Percentiles rank a stretch among this genome's conserved stretches.
Conservation (phyloP, 2,329 filamentous ascomycete genomes). For the Fusarium sp. region DNA sequence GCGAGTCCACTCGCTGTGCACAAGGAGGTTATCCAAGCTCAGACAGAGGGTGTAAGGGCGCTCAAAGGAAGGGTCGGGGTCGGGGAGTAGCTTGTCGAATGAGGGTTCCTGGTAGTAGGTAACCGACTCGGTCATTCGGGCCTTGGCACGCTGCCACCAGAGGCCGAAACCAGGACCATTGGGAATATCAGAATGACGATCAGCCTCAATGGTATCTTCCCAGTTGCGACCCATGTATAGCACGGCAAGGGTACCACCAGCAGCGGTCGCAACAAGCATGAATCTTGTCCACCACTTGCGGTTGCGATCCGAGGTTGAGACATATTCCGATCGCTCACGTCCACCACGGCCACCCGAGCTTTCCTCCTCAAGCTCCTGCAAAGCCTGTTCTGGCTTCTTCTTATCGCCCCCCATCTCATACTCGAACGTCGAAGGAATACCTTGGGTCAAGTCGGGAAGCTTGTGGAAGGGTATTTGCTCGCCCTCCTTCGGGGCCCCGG, state of each 20-base stretch:
- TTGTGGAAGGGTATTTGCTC: slow-evolving; percentile 70
- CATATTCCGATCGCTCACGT: slow-evolving; percentile 76
- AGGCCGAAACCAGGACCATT: slow-evolving; percentile 81
- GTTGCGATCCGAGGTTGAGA: slow-evolving; percentile 89
- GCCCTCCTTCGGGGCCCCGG: slow-evolving; percentile 49
- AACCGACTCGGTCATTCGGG: slow-evolving; percentile 79
- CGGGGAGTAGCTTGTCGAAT: slow-evolving; percentile 91
- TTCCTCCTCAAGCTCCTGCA: slow-evolving; percentile 54
- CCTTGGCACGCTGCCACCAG: slow-evolving; percentile 85
- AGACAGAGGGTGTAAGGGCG: slow-evolving; percentile 94
- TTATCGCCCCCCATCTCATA: slow-evolving; percentile 71
- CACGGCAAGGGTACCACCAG: slow-evolving; percentile 67
- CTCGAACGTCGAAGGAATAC: slow-evolving; percentile 91
- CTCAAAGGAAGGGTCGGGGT: slow-evolving; percentile 81
- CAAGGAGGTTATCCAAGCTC: slow-evolving; percentile 91
- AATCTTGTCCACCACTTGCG: slow-evolving; percentile 82
- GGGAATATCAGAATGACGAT: slow-evolving; percentile 76
- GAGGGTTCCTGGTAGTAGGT: slow-evolving; percentile 97
- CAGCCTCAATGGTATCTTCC: slow-evolving; percentile 83
- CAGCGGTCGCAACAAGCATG: slow-evolving; percentile 73
- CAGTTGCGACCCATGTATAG: slow-evolving; percentile 90
- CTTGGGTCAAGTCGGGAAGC: slow-evolving; percentile 91
- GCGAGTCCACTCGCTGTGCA: slow-evolving; percentile 94
- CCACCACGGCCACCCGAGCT: slow-evolving; percentile 47
- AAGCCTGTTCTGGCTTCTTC: slow-evolving; percentile 50